Evolutionary conservation across 352 stramenopile genomes (phyloP).

Genomic region (Phytophthora hibernalis): DNA sequence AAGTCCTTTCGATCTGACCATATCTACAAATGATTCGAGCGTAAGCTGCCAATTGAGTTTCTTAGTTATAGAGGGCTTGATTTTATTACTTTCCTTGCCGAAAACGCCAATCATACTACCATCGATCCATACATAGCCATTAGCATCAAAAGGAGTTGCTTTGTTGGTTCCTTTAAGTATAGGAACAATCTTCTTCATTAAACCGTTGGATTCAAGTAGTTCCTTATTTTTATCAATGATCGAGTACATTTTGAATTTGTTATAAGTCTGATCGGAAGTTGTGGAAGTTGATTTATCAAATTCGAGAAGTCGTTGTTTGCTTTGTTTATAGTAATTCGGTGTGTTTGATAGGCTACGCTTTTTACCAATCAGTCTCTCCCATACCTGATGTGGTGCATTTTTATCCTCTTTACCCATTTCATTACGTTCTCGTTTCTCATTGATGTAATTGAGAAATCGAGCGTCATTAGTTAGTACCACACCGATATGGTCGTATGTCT

Average conservation of each 20-base stretch:
- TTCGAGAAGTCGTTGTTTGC: slow-evolving; percentile 10
- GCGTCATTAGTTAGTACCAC: slow-evolving; percentile 6
- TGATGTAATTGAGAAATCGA: slow-evolving; percentile 9
- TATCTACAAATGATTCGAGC: slow-evolving; percentile 14
- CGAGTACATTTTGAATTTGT: slow-evolving; percentile 5
- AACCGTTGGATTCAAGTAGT: slow-evolving; percentile 20
- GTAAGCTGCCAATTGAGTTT: slow-evolving; percentile 17
- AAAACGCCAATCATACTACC: slow-evolving; percentile 6
- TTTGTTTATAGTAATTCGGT: no score
- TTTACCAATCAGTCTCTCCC: no score
- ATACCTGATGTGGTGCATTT: slow-evolving; percentile 16
- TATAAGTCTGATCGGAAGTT: slow-evolving; percentile 13
- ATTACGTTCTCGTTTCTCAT: slow-evolving; percentile 1
- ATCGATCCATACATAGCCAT: slow-evolving; percentile 13
- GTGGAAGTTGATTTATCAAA: slow-evolving; percentile 24
- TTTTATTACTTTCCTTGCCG: slow-evolving; percentile 11
- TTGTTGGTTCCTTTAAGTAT: slow-evolving; percentile 14
- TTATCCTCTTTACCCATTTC: slow-evolving; percentile 21
- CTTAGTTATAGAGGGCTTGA: slow-evolving; percentile 9
- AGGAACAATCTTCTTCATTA: slow-evolving; percentile 10
- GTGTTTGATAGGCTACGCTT: no score
- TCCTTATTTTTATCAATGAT: slow-evolving; percentile 18
- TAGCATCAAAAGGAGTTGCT: slow-evolving; percentile 7
- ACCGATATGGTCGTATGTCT: slow-evolving; percentile 17
- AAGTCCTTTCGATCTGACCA: slow-evolving; percentile 13